Percentiles rank a stretch among this genome's conserved stretches.
Conservation (phyloP, 805 yeast species). For the Lipomyces kockii region DNA sequence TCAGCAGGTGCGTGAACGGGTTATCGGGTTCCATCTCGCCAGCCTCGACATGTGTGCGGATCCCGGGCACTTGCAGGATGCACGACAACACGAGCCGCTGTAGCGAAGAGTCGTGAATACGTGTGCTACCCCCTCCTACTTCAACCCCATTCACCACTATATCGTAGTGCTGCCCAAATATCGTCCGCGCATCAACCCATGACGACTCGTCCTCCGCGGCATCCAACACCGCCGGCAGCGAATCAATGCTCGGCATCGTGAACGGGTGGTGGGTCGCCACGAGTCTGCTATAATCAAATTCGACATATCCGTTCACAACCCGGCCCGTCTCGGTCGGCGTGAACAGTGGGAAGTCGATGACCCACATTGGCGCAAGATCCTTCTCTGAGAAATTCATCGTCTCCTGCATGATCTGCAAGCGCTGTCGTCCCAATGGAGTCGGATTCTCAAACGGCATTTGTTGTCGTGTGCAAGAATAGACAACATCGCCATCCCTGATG, state of each 20-base stretch:
- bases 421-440: constrained; percentile 85
- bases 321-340: constrained; percentile 63
- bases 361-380: constrained; percentile 57
- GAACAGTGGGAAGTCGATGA: constrained; percentile 90
- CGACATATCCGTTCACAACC: constrained; percentile 56
- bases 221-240: constrained; percentile 53
- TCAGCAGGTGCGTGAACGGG: constrained; percentile 83
- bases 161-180: constrained; percentile 91
- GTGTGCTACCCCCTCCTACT: constrained; percentile 95
- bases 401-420: constrained; percentile 70
- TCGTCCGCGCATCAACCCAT: constrained; percentile 44
- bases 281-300: constrained; percentile 54
- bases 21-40: constrained; percentile 52
- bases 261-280: constrained; percentile 95
- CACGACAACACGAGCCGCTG: constrained; percentile 74
- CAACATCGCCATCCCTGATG: constrained; percentile 67
- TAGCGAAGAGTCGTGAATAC: constrained; percentile 83
- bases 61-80: constrained; percentile 57
- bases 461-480: constrained; percentile 81
- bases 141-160: constrained; percentile 93
- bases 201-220: not conserved
- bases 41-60: constrained; percentile 2
- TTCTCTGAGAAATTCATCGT: constrained; percentile 31
- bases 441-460: constrained; percentile 82
- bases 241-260: constrained; percentile 83